Percentiles rank a stretch among this genome's conserved stretches.
These are phyloP conservation scores for Apiospora aurea DNA, from an alignment of 2,329 filamentous ascomycete genomes.

Conservation along the genomic window DNA sequence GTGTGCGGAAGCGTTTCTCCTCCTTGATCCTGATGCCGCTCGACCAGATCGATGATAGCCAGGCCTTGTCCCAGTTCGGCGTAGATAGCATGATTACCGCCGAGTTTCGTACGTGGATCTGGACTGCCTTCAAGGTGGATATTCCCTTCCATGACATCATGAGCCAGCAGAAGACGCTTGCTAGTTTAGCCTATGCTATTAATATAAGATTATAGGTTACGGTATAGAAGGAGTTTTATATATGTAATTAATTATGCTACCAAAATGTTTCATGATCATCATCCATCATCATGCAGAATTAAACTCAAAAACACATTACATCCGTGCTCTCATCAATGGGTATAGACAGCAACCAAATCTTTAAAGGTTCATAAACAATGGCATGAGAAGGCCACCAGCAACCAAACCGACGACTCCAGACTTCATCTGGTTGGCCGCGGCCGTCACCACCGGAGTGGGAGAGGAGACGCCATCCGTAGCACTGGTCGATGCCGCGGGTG, in stretches of 20 bases:
- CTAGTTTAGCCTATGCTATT: too few relatives aligned
- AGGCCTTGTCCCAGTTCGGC: too few relatives aligned
- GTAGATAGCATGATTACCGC: too few relatives aligned
- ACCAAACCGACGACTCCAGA: constrained; percentile 23
- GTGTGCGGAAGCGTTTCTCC: too few relatives aligned
- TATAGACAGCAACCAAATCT: background rate
- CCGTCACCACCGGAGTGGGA: constrained; percentile 26
- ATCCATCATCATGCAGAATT: constrained; percentile 1
- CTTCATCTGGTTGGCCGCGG: constrained; percentile 20
- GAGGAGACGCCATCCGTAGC: constrained; percentile 1
- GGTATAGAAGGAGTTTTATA: too few relatives aligned
- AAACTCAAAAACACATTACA: background rate
- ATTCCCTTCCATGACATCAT: too few relatives aligned
- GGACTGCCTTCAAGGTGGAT: too few relatives aligned
- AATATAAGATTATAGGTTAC: too few relatives aligned
- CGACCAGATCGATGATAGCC: too few relatives aligned
- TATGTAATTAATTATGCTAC: background rate
- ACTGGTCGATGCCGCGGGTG: constrained; percentile 15
- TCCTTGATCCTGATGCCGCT: too few relatives aligned
- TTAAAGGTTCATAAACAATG: background rate
- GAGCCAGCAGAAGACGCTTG: too few relatives aligned
- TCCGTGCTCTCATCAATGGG: background rate
- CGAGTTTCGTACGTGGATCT: too few relatives aligned
- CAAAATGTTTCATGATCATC: background rate
- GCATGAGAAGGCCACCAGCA: background rate